A percentile compares a stretch with the other conserved stretches of the same genome.
Evolutionary conservation across 2,329 filamentous ascomycete genomes (phyloP).

Genomic region (Colletotrichum melonis): DNA sequence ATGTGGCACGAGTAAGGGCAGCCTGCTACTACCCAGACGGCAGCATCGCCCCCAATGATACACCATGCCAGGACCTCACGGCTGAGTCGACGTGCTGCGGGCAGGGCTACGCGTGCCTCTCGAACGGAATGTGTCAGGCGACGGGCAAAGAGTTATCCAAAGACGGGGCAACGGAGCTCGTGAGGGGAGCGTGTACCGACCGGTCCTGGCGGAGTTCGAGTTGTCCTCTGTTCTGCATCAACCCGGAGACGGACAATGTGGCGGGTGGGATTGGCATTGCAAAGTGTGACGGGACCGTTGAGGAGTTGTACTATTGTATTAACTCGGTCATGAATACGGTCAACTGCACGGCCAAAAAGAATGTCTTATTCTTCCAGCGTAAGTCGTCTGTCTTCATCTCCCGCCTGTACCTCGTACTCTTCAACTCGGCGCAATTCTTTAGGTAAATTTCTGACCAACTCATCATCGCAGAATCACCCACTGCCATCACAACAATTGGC

Average conservation of each 20-base stretch:
- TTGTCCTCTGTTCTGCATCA: slow-evolving; percentile 49
- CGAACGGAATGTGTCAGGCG: slow-evolving; percentile 47
- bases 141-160: slow-evolving; percentile 40
- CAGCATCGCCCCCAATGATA: slow-evolving; percentile 42
- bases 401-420: not conserved
- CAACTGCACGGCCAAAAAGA: slow-evolving; percentile 9
- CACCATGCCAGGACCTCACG: slow-evolving; percentile 43
- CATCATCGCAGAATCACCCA: not conserved
- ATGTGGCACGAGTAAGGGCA: not conserved
- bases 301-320: slow-evolving; percentile 42
- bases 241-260: slow-evolving; percentile 37
- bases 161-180: slow-evolving; percentile 39
- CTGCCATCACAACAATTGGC: slow-evolving; percentile 17
- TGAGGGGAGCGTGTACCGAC: slow-evolving; percentile 50
- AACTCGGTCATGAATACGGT: slow-evolving; percentile 22
- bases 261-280: slow-evolving; percentile 39
- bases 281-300: slow-evolving; percentile 18
- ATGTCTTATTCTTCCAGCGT: slow-evolving; percentile 38
- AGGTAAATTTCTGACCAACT: not conserved
- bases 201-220: slow-evolving; percentile 42
- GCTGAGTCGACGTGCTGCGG: slow-evolving; percentile 47
- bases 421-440: too few relatives aligned
- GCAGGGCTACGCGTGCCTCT: slow-evolving; percentile 49
- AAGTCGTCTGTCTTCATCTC: not conserved
- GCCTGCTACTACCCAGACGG: slow-evolving; percentile 48